Conservation (phyloP, 2,329 filamentous ascomycete genomes). For the Aspergillus sp. region DNA sequence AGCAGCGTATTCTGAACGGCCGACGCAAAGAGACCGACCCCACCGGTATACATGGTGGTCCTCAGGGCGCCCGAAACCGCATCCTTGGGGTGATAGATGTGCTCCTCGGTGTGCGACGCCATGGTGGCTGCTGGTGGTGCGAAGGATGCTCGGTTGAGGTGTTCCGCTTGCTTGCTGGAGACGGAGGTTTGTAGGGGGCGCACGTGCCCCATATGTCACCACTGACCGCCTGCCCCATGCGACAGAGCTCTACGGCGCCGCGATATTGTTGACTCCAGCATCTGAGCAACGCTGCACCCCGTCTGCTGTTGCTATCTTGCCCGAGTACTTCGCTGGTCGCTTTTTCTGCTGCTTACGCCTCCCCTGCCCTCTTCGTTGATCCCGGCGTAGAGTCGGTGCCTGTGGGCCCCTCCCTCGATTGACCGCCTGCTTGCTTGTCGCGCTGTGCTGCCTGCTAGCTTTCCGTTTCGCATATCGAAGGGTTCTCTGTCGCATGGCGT, state of each 20-base stretch:
- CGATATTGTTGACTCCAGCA: too few species aligned
- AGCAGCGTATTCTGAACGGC: conserved; percentile 79
- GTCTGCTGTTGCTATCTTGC: neutral
- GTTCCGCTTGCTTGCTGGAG: conserved; percentile 16
- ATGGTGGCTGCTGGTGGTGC: conserved; percentile 32
- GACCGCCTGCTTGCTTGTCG: neutral
- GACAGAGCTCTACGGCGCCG: neutral
- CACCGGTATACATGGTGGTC: conserved; percentile 55
- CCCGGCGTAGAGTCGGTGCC: too few species aligned
- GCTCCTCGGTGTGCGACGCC: conserved; percentile 40
- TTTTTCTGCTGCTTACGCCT: too few species aligned
- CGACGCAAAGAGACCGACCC: conserved; percentile 61
- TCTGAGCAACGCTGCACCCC: too few species aligned
- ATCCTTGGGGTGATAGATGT: conserved; percentile 62
- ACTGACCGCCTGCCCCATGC: neutral
- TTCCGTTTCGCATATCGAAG: neutral
- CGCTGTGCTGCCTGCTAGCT: neutral
- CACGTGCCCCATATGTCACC: conserved; percentile 24
- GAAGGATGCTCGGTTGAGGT: conserved; percentile 4
- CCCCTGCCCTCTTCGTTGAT: too few species aligned
- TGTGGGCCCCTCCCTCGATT: too few species aligned
- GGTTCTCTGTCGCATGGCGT: neutral
- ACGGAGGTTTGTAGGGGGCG: conserved; percentile 15
- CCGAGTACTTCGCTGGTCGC: too few species aligned
- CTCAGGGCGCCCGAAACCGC: conserved; percentile 59